Evolutionary conservation across 257 asterid species (phyloP).

Genomic region (Nicotiana noctiflora): DNA sequence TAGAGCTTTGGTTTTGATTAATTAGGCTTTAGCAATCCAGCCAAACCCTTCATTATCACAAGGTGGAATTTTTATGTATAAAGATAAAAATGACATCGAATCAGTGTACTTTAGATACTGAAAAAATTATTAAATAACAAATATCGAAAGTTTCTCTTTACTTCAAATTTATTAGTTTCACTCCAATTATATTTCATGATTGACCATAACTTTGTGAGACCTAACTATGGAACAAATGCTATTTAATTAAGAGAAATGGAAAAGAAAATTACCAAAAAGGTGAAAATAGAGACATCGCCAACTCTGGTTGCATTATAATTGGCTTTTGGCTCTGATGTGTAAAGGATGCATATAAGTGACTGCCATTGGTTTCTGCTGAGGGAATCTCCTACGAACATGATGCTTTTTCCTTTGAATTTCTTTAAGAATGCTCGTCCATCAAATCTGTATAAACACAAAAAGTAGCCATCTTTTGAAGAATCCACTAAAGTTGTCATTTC

Average conservation of each 20-base stretch:
- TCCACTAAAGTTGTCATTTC: neutral
- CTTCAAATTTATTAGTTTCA: too few relatives aligned
- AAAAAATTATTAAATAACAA: too few relatives aligned
- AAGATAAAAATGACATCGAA: neutral
- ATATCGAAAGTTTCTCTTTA: too few relatives aligned
- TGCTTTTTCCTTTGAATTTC: constrained; percentile 29
- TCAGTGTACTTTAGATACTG: too few relatives aligned
- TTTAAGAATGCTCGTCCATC: constrained; percentile 27
- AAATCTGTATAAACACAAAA: constrained; percentile 17
- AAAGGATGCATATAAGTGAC: constrained; percentile 35
- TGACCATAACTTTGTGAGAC: neutral
- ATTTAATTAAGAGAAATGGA: neutral
- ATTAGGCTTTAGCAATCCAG: neutral
- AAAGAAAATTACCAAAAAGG: constrained; percentile 15
- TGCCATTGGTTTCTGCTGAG: constrained; percentile 33
- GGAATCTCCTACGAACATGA: constrained; percentile 38
- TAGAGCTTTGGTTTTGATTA: neutral
- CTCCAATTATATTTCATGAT: neutral
- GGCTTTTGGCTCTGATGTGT: constrained; percentile 15
- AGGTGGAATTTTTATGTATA: neutral
- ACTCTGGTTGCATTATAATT: constrained; percentile 18
- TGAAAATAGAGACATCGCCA: constrained; percentile 19
- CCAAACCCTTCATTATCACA: neutral
- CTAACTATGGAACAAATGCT: neutral
- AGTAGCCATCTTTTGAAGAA: neutral